These are phyloP conservation scores for Setomelanomma holmii DNA, from an alignment of 2,329 filamentous ascomycete genomes.

Conservation along the genomic window DNA sequence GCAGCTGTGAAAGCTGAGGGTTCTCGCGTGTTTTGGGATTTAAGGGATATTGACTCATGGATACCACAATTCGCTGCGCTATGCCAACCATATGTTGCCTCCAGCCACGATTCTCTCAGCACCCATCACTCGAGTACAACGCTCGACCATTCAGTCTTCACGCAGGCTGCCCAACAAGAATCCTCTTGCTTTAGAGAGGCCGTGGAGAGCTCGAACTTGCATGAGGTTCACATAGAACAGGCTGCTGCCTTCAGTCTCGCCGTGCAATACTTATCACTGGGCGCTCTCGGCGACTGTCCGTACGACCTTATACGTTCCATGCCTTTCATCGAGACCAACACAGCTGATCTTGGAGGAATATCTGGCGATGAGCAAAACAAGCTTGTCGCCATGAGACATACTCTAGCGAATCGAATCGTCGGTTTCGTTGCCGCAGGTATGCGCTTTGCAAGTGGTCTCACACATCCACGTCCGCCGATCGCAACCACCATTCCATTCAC, in stretches of 20 bases:
- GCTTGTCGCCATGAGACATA: not conserved
- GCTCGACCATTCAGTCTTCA: not conserved
- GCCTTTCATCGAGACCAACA: not conserved
- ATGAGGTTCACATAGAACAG: not conserved
- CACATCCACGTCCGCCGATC: conserved; percentile 2
- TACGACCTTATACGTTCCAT: not conserved
- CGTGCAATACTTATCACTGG: not conserved
- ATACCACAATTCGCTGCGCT: not conserved
- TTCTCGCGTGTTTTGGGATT: not conserved
- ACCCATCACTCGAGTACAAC: not conserved
- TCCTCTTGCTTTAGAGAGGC: not conserved
- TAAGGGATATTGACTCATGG: not conserved
- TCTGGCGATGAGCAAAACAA: not conserved
- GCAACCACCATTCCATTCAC: conserved; percentile 7
- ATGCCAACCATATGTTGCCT: not conserved
- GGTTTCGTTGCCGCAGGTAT: not conserved
- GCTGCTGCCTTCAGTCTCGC: not conserved
- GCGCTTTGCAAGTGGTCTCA: not conserved
- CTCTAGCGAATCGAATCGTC: not conserved
- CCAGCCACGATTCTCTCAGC: not conserved
- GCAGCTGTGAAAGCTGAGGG: not conserved
- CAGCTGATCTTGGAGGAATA: not conserved
- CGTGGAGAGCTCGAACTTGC: not conserved
- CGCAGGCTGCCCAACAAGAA: not conserved
- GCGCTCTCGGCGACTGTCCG: not conserved